Evolutionary conservation across 2,329 filamentous ascomycete genomes (phyloP).

Genomic region (Calycina herbarum): DNA sequence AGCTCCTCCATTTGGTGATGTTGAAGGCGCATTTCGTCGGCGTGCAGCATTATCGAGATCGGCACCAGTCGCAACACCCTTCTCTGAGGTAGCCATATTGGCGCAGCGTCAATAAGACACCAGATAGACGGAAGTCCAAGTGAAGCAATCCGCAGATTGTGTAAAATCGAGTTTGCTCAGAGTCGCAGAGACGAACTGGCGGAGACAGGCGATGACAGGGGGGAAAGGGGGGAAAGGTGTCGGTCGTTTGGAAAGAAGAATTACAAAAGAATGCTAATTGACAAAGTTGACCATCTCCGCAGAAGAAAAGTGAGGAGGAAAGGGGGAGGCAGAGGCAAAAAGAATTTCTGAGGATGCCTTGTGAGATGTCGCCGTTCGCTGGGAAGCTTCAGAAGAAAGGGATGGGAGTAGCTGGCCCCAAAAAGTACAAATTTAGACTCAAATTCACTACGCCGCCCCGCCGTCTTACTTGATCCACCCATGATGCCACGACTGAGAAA

Average conservation of each 20-base stretch:
- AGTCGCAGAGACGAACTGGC: neutral
- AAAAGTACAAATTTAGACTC: slow-evolving; percentile 11
- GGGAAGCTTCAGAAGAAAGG: slow-evolving; percentile 9
- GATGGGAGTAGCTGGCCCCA: neutral
- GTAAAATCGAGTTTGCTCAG: neutral
- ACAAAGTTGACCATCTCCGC: slow-evolving; percentile 33
- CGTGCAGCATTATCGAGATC: slow-evolving; percentile 56
- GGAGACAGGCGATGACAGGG: neutral
- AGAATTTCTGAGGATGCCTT: neutral
- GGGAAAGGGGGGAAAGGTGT: neutral
- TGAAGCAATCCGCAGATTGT: slow-evolving; percentile 3
- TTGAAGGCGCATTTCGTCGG: slow-evolving; percentile 52
- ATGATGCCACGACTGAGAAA: neutral
- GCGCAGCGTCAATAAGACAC: slow-evolving; percentile 5
- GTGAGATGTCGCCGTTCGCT: neutral
- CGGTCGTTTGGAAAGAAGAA: slow-evolving; percentile 12
- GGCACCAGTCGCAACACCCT: slow-evolving; percentile 59
- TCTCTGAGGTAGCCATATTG: slow-evolving; percentile 46
- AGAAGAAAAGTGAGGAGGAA: slow-evolving; percentile 21
- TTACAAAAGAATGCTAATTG: slow-evolving; percentile 33
- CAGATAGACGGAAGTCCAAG: slow-evolving; percentile 9
- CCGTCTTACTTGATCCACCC: neutral
- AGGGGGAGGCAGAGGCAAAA: neutral
- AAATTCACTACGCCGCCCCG: neutral
- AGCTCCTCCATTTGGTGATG: slow-evolving; percentile 39